Conservation (phyloP, 306 rosid species). For the Myrica gale region DNA sequence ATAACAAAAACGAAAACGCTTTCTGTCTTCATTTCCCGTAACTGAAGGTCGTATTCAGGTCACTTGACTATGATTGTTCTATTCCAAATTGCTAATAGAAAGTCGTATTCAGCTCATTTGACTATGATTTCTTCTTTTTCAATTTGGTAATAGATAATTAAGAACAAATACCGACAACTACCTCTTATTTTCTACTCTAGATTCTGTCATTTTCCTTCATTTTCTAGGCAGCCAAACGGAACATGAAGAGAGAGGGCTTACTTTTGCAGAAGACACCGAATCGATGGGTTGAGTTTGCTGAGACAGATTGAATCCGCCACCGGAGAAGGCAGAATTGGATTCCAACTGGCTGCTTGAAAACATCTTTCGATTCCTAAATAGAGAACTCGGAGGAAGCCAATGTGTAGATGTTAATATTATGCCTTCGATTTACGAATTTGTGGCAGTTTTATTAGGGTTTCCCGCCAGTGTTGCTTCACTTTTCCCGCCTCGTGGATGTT, state of each 20-base stretch:
- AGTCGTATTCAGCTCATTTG: background rate
- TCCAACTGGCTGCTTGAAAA: conserved; percentile 77
- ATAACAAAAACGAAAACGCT: background rate
- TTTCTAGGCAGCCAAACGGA: conserved; percentile 18
- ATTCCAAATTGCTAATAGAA: background rate
- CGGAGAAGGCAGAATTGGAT: conserved; percentile 45
- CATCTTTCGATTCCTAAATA: conserved; percentile 51
- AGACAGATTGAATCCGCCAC: conserved; percentile 63
- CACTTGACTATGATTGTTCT: background rate
- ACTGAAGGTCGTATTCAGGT: background rate
- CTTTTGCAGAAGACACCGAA: conserved; percentile 56
- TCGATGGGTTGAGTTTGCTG: conserved; percentile 54
- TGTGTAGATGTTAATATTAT: background rate
- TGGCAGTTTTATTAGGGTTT: conserved; percentile 15
- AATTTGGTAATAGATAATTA: background rate
- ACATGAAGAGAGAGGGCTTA: conserved; percentile 25
- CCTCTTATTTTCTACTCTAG: background rate
- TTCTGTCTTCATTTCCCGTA: background rate
- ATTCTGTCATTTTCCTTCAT: background rate
- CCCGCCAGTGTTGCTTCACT: conserved; percentile 44
- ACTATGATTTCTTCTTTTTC: background rate
- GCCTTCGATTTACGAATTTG: background rate
- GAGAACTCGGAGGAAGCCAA: background rate
- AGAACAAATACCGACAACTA: background rate
- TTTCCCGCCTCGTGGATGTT: conserved; percentile 39